Percentiles rank a stretch among this genome's conserved stretches.
Evolutionary conservation across 805 yeast species (phyloP).

Genomic region (Monosporozyma aquatica): DNA sequence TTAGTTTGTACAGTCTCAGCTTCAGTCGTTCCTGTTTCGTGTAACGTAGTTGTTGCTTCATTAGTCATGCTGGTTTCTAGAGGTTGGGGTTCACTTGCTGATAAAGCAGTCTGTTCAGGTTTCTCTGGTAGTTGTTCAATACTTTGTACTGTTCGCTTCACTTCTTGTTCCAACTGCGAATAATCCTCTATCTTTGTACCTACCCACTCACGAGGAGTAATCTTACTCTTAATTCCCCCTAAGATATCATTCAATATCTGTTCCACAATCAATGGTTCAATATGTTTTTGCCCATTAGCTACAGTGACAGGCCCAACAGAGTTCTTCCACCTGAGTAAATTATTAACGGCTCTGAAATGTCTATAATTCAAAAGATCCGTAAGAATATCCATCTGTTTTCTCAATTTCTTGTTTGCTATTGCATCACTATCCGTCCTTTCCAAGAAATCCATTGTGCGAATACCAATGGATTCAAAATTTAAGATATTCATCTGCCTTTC

Average conservation of each 20-base stretch:
- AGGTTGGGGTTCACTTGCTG: background rate
- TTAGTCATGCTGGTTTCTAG: background rate
- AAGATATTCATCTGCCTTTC: constrained; percentile 12
- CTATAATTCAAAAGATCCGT: constrained; percentile 19
- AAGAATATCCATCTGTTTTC: constrained; percentile 19
- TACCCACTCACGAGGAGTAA: background rate
- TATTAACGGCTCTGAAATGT: constrained; percentile 14
- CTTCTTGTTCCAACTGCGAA: background rate
- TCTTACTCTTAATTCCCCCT: constrained; percentile 7
- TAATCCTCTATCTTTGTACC: background rate
- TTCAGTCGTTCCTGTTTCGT: too few relatives aligned
- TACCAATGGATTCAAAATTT: constrained; percentile 8
- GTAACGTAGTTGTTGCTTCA: too few relatives aligned
- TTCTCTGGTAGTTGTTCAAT: background rate
- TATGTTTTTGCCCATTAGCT: background rate
- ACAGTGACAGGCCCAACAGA: background rate
- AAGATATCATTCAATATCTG: constrained; percentile 25
- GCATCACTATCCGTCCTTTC: constrained; percentile 6
- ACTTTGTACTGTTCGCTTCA: background rate
- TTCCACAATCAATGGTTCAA: constrained; percentile 20
- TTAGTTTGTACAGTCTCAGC: too few relatives aligned
- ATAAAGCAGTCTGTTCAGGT: too few relatives aligned
- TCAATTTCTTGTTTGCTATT: constrained; percentile 11
- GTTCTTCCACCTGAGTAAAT: constrained; percentile 18
- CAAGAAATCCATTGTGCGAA: constrained; percentile 12